phyloP scores from a whole-genome alignment of 1,284 basidiomycete species.

The Marasmius fiardii region DNA sequence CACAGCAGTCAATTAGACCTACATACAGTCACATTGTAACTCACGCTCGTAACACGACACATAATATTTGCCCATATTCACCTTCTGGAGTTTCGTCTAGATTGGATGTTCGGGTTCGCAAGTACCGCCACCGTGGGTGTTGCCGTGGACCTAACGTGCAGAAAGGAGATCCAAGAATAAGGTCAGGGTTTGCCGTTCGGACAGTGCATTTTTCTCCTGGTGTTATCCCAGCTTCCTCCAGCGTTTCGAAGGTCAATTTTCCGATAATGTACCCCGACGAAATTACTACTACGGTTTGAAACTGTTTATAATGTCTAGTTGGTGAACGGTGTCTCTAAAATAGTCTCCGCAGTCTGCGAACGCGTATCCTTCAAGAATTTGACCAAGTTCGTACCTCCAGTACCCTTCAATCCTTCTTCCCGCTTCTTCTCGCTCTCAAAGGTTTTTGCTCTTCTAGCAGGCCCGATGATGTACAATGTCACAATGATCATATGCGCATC shows the following conservation, averaged over 20 bases:
- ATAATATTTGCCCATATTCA: neutral
- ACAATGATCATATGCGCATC: constrained; percentile 89
- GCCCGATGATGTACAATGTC: constrained; percentile 80
- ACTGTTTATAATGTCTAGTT: neutral
- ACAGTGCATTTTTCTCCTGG: no score
- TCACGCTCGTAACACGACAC: neutral
- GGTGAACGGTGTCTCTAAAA: neutral
- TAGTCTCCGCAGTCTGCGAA: constrained; percentile 55
- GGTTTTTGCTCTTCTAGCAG: constrained; percentile 37
- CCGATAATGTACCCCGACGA: no score
- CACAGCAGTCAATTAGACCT: constrained; percentile 32
- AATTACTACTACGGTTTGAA: no score
- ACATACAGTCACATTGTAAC: neutral
- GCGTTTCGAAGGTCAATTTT: no score
- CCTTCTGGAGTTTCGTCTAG: no score
- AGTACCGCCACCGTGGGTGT: no score
- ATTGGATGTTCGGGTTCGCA: no score
- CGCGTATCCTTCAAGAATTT: constrained; percentile 80
- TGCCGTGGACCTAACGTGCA: no score
- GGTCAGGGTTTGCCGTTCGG: no score
- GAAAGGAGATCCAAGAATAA: no score
- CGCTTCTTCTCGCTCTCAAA: constrained; percentile 5
- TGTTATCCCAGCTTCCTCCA: no score
- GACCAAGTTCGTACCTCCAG: constrained; percentile 84
- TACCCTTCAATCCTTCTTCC: constrained; percentile 56